Percentiles rank a stretch among this genome's conserved stretches.
phyloP scores from a whole-genome alignment of 176 grass and related monocot genomes.

The Areca catechu region DNA sequence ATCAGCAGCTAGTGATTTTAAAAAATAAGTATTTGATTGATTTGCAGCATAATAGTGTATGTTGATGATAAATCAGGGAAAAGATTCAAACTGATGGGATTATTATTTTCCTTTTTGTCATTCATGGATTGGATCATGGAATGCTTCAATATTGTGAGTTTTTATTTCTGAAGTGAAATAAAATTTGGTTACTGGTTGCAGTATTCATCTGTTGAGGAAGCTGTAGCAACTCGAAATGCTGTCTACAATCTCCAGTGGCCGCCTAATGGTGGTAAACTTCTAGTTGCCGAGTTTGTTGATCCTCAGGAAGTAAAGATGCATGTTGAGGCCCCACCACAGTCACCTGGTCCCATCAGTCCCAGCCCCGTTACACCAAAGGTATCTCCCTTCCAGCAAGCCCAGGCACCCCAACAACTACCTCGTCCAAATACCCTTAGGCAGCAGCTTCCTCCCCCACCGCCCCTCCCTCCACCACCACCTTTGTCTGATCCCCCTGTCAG shows the following conservation, averaged over 20 bases:
- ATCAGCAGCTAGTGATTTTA: too few species aligned
- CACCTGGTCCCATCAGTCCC: slow-evolving; percentile 27
- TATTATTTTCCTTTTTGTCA: too few species aligned
- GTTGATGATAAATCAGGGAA: too few species aligned
- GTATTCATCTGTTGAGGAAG: slow-evolving; percentile 86
- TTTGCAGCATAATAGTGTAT: too few species aligned
- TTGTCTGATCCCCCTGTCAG: slow-evolving; percentile 10
- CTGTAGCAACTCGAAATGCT: slow-evolving; percentile 69
- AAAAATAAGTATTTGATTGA: too few species aligned
- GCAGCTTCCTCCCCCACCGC: slow-evolving; percentile 35
- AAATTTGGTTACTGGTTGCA: slow-evolving; percentile 10
- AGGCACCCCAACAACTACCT: slow-evolving; percentile 29
- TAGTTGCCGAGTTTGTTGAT: slow-evolving; percentile 91
- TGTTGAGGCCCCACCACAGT: slow-evolving; percentile 37
- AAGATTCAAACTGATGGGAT: too few species aligned
- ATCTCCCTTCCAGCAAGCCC: slow-evolving; percentile 27
- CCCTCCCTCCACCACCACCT: not conserved
- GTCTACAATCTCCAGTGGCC: slow-evolving; percentile 97
- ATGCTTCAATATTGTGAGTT: too few species aligned
- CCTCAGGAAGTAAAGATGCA: slow-evolving; percentile 75
- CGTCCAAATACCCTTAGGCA: slow-evolving; percentile 32
- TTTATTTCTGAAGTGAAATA: too few species aligned
- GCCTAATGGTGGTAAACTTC: slow-evolving; percentile 70
- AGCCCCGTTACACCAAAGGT: slow-evolving; percentile 19
- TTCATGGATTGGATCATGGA: too few species aligned